Evolutionary conservation across 129 eudicot genomes (phyloP).

Genomic region (Centrapalus pauciflorus): DNA sequence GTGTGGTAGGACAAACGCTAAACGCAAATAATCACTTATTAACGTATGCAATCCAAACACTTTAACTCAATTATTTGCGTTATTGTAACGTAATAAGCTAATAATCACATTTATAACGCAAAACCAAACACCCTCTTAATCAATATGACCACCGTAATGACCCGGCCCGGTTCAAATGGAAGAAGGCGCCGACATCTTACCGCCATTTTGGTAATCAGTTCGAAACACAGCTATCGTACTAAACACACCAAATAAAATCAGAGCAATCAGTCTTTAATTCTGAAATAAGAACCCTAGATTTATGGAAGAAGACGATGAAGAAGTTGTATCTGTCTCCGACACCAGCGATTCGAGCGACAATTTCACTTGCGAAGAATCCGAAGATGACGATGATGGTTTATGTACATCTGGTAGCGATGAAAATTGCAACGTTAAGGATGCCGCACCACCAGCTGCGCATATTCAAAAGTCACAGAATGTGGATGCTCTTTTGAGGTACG

Average conservation of each 20-base stretch:
- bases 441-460: constrained; percentile 16
- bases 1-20: too few relatives aligned
- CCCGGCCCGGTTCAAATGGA: constrained; percentile 10
- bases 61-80: too few relatives aligned
- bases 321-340: constrained; percentile 38
- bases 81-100: too few relatives aligned
- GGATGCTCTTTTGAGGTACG: constrained; percentile 76
- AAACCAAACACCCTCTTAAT: too few relatives aligned
- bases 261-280: neutral
- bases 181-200: constrained; percentile 26
- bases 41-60: too few relatives aligned
- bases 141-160: neutral
- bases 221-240: constrained; percentile 8
- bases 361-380: constrained; percentile 36
- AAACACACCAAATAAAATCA: constrained; percentile 19
- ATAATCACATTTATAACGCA: too few relatives aligned
- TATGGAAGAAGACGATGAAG: constrained; percentile 57
- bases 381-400: constrained; percentile 17
- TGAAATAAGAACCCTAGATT: constrained; percentile 5
- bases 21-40: too few relatives aligned
- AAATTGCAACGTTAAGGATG: neutral
- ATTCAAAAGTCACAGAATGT: constrained; percentile 61
- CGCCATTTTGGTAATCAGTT: constrained; percentile 27
- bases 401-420: constrained; percentile 21
- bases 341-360: constrained; percentile 58